Evolutionary conservation across 768 basidiomycete genomes (phyloP).

Genomic region (Mycena galericulata): DNA sequence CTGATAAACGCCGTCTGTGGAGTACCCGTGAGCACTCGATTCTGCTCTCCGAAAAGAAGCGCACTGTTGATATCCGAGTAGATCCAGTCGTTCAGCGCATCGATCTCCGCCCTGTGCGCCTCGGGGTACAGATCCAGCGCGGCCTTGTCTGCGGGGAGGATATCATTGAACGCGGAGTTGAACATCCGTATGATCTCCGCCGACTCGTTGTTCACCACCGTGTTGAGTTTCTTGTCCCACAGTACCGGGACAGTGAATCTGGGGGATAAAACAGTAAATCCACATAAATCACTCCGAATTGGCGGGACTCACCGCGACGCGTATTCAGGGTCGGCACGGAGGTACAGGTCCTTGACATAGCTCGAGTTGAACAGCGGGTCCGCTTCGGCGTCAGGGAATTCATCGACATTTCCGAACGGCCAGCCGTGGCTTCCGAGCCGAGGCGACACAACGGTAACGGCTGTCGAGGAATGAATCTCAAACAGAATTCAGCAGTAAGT

Average conservation of each 20-base stretch:
- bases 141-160: conserved; percentile 69
- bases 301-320: conserved; percentile 64
- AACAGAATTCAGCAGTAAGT: neutral
- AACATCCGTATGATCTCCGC: conserved; percentile 95
- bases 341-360: conserved; percentile 88
- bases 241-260: conserved; percentile 91
- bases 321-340: conserved; percentile 79
- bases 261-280: neutral
- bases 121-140: conserved; percentile 42
- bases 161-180: conserved; percentile 84
- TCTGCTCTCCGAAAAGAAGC: conserved; percentile 38
- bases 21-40: neutral
- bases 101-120: conserved; percentile 75
- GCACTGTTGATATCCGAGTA: conserved; percentile 87
- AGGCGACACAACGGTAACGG: conserved; percentile 86
- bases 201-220: conserved; percentile 96
- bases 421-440: conserved; percentile 87
- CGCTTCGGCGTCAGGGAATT: conserved; percentile 75
- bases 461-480: conserved; percentile 50
- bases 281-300: neutral
- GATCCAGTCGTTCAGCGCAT: conserved; percentile 86
- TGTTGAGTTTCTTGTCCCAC: conserved; percentile 89
- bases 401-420: conserved; percentile 81
- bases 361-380: conserved; percentile 78
- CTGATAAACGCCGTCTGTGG: conserved; percentile 85